Base-by-base conservation (phyloP, 352 stramenopile species). In the Globisporangium ultimum region DNA sequence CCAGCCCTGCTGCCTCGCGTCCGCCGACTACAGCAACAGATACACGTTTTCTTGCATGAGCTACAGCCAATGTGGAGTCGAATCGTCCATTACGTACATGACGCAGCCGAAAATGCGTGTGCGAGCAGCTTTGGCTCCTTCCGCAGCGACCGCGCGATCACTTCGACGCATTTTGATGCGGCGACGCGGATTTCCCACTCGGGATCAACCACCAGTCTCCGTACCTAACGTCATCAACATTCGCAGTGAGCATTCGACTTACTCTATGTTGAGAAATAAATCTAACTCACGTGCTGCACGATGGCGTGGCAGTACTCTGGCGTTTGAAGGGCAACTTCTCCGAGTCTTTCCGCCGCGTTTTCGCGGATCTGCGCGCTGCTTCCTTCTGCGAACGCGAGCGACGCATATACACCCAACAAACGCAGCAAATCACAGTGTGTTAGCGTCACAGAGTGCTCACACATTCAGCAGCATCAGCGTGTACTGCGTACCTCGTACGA, bases 171-270 rank as follows among this genome's bases (percentile, higher is more conserved):
- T 53, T 83, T 84, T 34, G 81, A 80, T 2, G 78, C 68, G 14
- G 86, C 86, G 40, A 93, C 78, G 22, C 86, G 83, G 5, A 87
- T 73, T 17, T 92, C 86, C 86, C 86, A 95, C 32, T 89, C 66
- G 0, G 15, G 11, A 28, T 88, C 64, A 6, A 82, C 55, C 9
- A 89, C 54, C 15, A 95, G 56, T 43, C 54, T 59, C 12, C 78
- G 76, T 17, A 92, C 63, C 63, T 93, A 70, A 5, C 24, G 24
- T 5, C 41, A 2, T 43, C n/a, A 12, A 64, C 17, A 48, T 18
- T 63, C 15, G 7, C 20, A 48, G 10, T 40, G 28, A 36, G 28
- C 28, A 28, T 28, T 28, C 24, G 24, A 28, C 2, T 5, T 28
- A 5, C 24, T 28, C 24, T 28, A 28, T 5, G n/a, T 28, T 28